Evolutionary conservation across 495 filamentous ascomycete genomes (phyloP).

Genomic region (Peziza echinospora): DNA sequence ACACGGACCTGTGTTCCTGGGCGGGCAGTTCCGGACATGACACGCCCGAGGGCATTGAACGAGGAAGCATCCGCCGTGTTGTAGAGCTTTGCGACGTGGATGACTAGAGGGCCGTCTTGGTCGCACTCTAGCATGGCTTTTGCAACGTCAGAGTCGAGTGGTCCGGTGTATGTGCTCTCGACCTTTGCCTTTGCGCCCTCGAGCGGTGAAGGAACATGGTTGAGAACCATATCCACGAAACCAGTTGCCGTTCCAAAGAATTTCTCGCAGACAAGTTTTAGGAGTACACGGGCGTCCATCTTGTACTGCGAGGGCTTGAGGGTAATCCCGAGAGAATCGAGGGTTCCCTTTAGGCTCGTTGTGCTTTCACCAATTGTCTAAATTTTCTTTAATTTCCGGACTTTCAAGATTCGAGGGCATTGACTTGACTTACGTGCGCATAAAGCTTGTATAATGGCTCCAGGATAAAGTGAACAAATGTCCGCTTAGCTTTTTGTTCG

Average conservation of each 20-base stretch:
- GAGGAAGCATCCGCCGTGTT: conserved; percentile 65
- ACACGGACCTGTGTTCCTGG: conserved; percentile 71
- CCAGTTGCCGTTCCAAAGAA: conserved; percentile 82
- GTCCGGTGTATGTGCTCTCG: conserved; percentile 79
- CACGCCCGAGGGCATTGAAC: conserved; percentile 75
- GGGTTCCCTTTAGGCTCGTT: conserved; percentile 58
- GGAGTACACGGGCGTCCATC: conserved; percentile 66
- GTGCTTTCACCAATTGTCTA: conserved; percentile 72
- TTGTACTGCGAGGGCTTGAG: conserved; percentile 85
- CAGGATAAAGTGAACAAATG: conserved; percentile 84
- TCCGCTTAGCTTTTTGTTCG: conserved; percentile 59
- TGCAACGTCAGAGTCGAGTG: conserved; percentile 70
- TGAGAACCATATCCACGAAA: conserved; percentile 87
- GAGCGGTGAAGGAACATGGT: conserved; percentile 72
- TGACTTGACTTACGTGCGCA: conserved; percentile 36
- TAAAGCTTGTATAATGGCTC: conserved; percentile 97
- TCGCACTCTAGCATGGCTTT: conserved; percentile 61
- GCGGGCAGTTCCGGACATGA: conserved; percentile 79
- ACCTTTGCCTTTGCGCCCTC: conserved; percentile 57
- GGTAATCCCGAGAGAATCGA: conserved; percentile 57
- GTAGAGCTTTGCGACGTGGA: conserved; percentile 86
- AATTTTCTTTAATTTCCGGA: conserved; percentile 1
- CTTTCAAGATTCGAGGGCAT: not conserved
- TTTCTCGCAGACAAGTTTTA: conserved; percentile 77
- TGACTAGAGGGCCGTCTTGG: conserved; percentile 69